Conservation (phyloP, 345 rosid species). For the Atalantia buxifolia region DNA sequence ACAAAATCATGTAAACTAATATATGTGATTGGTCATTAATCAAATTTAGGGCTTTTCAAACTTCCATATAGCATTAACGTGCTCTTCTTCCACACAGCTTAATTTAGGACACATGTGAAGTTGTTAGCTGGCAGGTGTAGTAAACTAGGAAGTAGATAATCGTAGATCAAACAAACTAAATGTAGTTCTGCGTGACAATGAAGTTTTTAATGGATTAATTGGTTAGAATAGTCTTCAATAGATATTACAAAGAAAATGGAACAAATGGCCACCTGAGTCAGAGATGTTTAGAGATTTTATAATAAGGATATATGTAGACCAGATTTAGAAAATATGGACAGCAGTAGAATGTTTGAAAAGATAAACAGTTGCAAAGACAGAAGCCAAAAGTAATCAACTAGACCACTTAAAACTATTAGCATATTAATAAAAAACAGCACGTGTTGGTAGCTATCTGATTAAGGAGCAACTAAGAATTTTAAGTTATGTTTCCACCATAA, state of each 20-base stretch:
- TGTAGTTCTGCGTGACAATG: neutral
- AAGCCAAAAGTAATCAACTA: neutral
- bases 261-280: too few species aligned
- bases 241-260: neutral
- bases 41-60: neutral
- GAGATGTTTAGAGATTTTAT: neutral
- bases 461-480: neutral
- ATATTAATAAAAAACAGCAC: neutral
- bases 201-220: neutral
- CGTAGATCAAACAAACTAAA: neutral
- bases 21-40: neutral
- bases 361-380: neutral
- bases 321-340: neutral
- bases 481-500: neutral
- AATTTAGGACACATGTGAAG: neutral
- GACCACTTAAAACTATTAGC: neutral
- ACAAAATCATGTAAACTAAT: neutral
- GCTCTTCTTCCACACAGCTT: neutral
- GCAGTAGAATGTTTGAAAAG: neutral
- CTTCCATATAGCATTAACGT: neutral
- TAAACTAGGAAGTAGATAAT: neutral
- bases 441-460: neutral
- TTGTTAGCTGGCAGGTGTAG: neutral
- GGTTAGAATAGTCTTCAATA: neutral
- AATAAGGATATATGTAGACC: neutral